A percentile compares a stretch with the other conserved stretches of the same genome.
These are phyloP conservation scores for Aspergillus funiculosus DNA, from an alignment of 495 filamentous ascomycete species.

Conservation along the genomic window DNA sequence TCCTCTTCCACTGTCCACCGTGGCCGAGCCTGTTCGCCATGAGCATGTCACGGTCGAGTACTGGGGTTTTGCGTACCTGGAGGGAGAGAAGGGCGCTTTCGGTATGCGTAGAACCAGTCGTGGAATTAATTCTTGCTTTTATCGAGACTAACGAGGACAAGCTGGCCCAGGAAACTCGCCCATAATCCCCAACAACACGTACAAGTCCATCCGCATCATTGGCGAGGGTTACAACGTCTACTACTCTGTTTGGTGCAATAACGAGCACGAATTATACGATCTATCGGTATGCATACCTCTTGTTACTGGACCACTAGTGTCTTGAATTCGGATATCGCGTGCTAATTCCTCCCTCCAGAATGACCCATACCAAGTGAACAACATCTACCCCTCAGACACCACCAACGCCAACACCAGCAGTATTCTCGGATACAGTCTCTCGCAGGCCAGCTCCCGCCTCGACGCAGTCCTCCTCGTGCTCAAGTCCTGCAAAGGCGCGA, in stretches of 20 bases:
- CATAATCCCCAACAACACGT: constrained; percentile 43
- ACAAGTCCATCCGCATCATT: constrained; percentile 49
- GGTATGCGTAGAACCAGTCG: neutral
- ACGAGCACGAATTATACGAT: constrained; percentile 53
- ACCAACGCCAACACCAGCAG: neutral
- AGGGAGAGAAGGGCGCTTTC: constrained; percentile 19
- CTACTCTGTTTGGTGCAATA: constrained; percentile 54
- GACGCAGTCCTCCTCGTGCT: constrained; percentile 54
- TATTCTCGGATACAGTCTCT: neutral
- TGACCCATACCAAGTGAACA: constrained; percentile 48
- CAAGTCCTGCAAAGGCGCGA: constrained; percentile 49
- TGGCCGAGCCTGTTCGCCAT: constrained; percentile 15
- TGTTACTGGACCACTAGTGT: too few relatives aligned
- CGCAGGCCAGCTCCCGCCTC: constrained; percentile 38
- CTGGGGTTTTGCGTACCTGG: constrained; percentile 45
- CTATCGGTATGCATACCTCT: constrained; percentile 28
- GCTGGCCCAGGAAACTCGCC: constrained; percentile 1
- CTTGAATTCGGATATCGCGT: too few relatives aligned
- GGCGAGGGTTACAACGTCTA: constrained; percentile 45
- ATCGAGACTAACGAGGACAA: neutral
- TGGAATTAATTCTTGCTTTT: constrained; percentile 39
- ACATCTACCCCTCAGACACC: constrained; percentile 35
- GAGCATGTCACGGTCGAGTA: constrained; percentile 55
- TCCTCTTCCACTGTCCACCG: constrained; percentile 42
- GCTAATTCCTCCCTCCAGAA: constrained; percentile 20